These are phyloP conservation scores for Elongisporangium prolatum DNA, from an alignment of 352 stramenopile species.

Conservation along the genomic window DNA sequence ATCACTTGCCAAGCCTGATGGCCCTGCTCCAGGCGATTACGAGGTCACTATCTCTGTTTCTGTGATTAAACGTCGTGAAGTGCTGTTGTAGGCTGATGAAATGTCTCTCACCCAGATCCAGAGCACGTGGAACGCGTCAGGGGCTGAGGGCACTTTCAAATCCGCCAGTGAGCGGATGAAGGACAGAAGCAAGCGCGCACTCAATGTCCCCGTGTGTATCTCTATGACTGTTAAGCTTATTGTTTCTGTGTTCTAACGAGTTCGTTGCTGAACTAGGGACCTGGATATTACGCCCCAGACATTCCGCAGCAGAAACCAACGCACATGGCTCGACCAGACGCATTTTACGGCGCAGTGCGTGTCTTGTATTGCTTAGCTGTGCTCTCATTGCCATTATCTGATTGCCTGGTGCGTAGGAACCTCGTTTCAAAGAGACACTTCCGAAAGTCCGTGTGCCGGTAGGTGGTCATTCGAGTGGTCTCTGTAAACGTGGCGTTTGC, in stretches of 20 bases:
- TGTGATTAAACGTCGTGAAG: no score
- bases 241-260: slow-evolving; percentile 3
- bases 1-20: slow-evolving; percentile 17
- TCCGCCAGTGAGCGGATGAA: slow-evolving; percentile 56
- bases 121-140: slow-evolving; percentile 56
- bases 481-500: neutral
- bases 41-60: slow-evolving; percentile 26
- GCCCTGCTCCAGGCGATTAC: slow-evolving; percentile 66
- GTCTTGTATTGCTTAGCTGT: neutral
- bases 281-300: slow-evolving; percentile 46
- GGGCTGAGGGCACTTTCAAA: slow-evolving; percentile 60
- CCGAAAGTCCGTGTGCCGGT: slow-evolving; percentile 55
- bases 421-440: slow-evolving; percentile 62
- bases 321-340: slow-evolving; percentile 63
- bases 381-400: neutral
- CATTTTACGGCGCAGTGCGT: slow-evolving; percentile 61
- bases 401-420: slow-evolving; percentile 30
- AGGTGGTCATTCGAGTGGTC: slow-evolving; percentile 9
- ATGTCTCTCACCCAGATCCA: slow-evolving; percentile 30
- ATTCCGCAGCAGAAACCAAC: slow-evolving; percentile 39
- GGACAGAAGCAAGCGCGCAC: slow-evolving; percentile 18
- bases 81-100: slow-evolving; percentile 2
- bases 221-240: neutral
- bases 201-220: slow-evolving; percentile 41
- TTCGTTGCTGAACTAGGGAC: slow-evolving; percentile 24